A percentile compares a stretch with the other conserved stretches of the same genome.
Conservation (phyloP, 2,329 filamentous ascomycete species). For the Eutypella sp. region DNA sequence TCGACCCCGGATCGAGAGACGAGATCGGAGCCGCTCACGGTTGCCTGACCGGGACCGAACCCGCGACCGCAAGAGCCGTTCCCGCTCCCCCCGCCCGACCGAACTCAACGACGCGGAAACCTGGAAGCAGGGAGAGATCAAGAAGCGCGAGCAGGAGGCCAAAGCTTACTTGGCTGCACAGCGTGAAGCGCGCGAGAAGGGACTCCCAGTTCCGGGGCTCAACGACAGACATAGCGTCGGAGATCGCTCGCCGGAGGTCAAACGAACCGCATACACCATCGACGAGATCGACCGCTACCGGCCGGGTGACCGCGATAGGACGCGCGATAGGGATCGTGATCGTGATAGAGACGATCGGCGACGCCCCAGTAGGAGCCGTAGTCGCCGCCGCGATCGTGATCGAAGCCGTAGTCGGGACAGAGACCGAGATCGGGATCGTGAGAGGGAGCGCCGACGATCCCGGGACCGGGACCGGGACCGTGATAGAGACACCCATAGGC, state of each 20-base stretch:
- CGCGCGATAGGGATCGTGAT: slow-evolving; percentile 20
- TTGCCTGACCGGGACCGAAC: slow-evolving; percentile 13
- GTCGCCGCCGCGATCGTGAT: slow-evolving; percentile 27
- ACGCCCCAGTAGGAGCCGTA: slow-evolving; percentile 25
- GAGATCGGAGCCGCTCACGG: slow-evolving; percentile 23
- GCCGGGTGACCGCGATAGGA: slow-evolving; percentile 12
- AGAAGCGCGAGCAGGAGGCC: slow-evolving; percentile 58
- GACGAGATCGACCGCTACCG: slow-evolving; percentile 15
- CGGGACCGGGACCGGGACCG: slow-evolving; percentile 11
- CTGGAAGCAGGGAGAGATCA: slow-evolving; percentile 58
- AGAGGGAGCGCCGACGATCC: slow-evolving; percentile 21
- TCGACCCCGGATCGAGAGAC: slow-evolving; percentile 22
- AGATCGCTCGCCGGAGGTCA: slow-evolving; percentile 39
- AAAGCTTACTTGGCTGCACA: slow-evolving; percentile 60
- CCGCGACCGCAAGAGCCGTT: slow-evolving; percentile 35
- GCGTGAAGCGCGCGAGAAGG: slow-evolving; percentile 55
- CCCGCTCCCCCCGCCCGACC: slow-evolving; percentile 37
- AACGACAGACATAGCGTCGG: slow-evolving; percentile 44
- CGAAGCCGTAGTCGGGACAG: slow-evolving; percentile 33
- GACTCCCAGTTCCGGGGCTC: slow-evolving; percentile 53
- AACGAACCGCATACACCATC: slow-evolving; percentile 21
- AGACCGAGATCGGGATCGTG: slow-evolving; percentile 30
- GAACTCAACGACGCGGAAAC: slow-evolving; percentile 38
- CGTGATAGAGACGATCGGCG: slow-evolving; percentile 24
- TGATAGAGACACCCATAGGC: slow-evolving; percentile 21